Conservation (phyloP, 495 filamentous ascomycete genomes). For the Mytilinidion resinicola region DNA sequence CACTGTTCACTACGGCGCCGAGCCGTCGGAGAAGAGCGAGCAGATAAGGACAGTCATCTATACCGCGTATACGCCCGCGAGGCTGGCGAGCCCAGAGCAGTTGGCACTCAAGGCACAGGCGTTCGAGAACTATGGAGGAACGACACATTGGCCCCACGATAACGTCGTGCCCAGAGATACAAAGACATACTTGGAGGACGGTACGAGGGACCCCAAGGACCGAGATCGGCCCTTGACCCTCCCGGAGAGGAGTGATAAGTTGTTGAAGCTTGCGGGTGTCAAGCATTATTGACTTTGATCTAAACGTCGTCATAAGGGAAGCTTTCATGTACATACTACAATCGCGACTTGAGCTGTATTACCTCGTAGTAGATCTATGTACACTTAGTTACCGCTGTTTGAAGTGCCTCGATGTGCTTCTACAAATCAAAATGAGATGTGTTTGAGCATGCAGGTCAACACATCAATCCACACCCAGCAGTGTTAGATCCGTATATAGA, state of each 20-base stretch:
- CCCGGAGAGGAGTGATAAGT: not conserved
- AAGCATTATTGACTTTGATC: not conserved
- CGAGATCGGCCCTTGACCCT: not conserved
- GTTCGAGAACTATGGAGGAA: not conserved
- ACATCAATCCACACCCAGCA: no score
- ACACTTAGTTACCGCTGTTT: no score
- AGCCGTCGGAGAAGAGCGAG: constrained; percentile 3
- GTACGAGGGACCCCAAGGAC: not conserved
- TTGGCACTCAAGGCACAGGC: not conserved
- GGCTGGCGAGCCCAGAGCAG: not conserved
- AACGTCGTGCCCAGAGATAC: not conserved
- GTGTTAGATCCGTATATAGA: no score
- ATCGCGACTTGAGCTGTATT: no score
- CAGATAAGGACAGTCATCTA: constrained; percentile 38
- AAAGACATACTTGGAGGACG: not conserved
- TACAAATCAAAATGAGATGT: no score
- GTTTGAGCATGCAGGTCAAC: no score
- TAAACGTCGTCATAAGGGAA: no score
- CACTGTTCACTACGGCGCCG: constrained; percentile 36
- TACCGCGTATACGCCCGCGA: constrained; percentile 30
- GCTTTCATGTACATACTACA: no score
- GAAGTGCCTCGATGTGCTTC: no score
- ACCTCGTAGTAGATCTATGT: no score
- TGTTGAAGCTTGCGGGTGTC: not conserved
- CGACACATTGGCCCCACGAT: constrained; percentile 4